phyloP scores from a whole-genome alignment of 2,329 filamentous ascomycete genomes.

The Botrytis byssoidea region DNA sequence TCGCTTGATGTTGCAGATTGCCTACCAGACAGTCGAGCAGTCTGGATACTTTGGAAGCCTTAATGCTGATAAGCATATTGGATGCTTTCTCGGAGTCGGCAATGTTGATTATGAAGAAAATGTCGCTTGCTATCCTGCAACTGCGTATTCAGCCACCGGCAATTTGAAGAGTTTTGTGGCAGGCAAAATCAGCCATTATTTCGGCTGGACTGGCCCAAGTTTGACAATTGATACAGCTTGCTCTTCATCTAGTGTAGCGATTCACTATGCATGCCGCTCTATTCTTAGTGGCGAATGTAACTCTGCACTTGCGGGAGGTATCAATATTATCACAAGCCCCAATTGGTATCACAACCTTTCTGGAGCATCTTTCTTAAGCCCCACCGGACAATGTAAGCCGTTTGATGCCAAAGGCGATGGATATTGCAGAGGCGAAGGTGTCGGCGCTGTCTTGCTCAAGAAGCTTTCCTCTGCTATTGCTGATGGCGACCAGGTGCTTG shows the following conservation, averaged over 20 bases:
- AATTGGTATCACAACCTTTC: constrained; percentile 4
- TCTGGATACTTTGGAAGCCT: constrained; percentile 15
- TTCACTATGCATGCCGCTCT: constrained; percentile 36
- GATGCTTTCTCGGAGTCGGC: constrained; percentile 23
- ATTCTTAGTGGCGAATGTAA: constrained; percentile 20
- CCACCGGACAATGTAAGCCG: constrained; percentile 35
- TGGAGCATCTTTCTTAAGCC: constrained; percentile 12
- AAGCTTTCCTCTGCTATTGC: constrained; percentile 1
- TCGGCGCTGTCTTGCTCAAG: constrained; percentile 50
- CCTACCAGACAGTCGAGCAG: constrained; percentile 24
- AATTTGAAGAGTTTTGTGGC: constrained; percentile 38
- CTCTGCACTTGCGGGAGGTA: constrained; percentile 11
- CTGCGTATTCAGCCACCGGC: constrained; percentile 35
- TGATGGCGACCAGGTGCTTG: constrained; percentile 53
- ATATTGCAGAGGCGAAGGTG: constrained; percentile 53
- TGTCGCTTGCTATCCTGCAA: constrained; percentile 16
- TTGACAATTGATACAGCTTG: constrained; percentile 44
- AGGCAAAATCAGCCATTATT: constrained; percentile 45
- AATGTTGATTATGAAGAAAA: constrained; percentile 22
- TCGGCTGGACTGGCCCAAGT: constrained; percentile 41
- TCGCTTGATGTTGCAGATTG: constrained; percentile 17
- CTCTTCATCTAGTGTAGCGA: constrained; percentile 40
- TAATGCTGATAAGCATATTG: constrained; percentile 16
- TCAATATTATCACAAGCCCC: constrained; percentile 9
- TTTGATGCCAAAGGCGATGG: constrained; percentile 51